phyloP scores from a whole-genome alignment of 164 flowering plant genomes.

The Nymphaea thermarum region DNA sequence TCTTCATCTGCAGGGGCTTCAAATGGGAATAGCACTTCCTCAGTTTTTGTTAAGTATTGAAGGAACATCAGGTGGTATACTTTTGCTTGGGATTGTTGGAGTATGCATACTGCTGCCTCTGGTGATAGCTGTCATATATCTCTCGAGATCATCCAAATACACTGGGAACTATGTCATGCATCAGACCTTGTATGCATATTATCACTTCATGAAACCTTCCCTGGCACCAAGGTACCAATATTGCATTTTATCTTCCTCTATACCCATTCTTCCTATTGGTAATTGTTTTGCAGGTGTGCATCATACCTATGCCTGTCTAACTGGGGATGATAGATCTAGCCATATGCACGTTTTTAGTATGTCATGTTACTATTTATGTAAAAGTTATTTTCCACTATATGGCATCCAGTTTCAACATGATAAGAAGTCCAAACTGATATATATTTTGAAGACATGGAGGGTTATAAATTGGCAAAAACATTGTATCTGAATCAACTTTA shows the following conservation, averaged over 20 bases:
- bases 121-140: constrained; percentile 79
- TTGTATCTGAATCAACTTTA: too few species aligned
- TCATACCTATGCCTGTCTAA: too few species aligned
- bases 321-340: too few species aligned
- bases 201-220: constrained; percentile 85
- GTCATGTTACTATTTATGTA: too few species aligned
- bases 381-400: too few species aligned
- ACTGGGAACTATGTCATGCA: constrained; percentile 95
- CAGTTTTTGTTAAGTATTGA: constrained; percentile 78
- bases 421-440: too few species aligned
- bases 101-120: constrained; percentile 87
- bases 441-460: too few species aligned
- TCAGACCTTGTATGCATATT: constrained; percentile 71
- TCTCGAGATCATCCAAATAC: constrained; percentile 81
- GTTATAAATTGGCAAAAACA: too few species aligned
- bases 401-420: too few species aligned
- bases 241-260: too few species aligned
- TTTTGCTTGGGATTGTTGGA: constrained; percentile 83
- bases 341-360: background rate
- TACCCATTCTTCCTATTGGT: background rate
- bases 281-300: background rate
- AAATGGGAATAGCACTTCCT: constrained; percentile 99
- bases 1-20: constrained; percentile 55
- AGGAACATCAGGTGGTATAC: constrained; percentile 92
- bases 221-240: constrained; percentile 80